phyloP scores from a whole-genome alignment of 495 filamentous ascomycete species.

The Neurospora cerealis region DNA sequence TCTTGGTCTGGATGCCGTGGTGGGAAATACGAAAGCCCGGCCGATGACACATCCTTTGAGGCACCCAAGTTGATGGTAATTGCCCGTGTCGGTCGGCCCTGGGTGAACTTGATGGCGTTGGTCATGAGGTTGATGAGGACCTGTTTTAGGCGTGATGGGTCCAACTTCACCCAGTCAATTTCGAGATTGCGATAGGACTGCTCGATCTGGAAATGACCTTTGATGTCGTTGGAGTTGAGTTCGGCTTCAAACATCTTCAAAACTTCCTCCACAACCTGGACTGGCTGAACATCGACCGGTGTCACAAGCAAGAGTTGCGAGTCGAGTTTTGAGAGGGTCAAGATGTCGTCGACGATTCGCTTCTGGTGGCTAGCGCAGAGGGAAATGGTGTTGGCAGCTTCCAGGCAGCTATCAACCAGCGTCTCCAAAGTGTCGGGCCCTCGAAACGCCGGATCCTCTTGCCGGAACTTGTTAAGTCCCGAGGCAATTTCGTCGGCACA shows the following conservation, averaged over 20 bases:
- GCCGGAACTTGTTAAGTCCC: constrained; percentile 35
- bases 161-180: constrained; percentile 68
- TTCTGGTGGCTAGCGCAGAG: constrained; percentile 78
- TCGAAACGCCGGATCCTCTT: constrained; percentile 4
- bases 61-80: constrained; percentile 66
- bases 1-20: constrained; percentile 37
- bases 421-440: constrained; percentile 6
- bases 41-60: constrained; percentile 41
- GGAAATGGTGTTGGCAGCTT: constrained; percentile 74
- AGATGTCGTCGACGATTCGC: constrained; percentile 67
- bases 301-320: constrained; percentile 67
- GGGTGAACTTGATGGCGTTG: constrained; percentile 77
- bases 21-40: constrained; percentile 43
- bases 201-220: constrained; percentile 57
- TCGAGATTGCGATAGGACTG: constrained; percentile 50
- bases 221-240: constrained; percentile 59
- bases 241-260: constrained; percentile 81
- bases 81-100: constrained; percentile 41
- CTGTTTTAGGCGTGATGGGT: constrained; percentile 68
- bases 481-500: constrained; percentile 68
- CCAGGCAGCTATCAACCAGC: constrained; percentile 47
- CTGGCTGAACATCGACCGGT: constrained; percentile 62
- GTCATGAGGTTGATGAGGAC: constrained; percentile 71
- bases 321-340: constrained; percentile 80
- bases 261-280: constrained; percentile 54